Evolutionary conservation across 805 yeast species (phyloP).

Genomic region (Ogataea dorogensis): DNA sequence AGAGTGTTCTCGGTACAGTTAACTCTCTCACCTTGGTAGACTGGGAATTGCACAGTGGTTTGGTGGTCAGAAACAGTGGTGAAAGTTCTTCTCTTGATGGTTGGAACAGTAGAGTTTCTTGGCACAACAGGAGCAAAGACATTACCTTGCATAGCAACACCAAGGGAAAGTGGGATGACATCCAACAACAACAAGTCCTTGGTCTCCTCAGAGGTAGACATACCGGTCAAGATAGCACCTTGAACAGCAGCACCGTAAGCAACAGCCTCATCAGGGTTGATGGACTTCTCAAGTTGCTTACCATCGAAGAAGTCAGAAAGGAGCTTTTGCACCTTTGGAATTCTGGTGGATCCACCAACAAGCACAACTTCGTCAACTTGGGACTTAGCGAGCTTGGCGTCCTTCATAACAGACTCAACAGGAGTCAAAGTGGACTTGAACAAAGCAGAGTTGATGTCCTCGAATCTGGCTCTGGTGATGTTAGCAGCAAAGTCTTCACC

Average conservation of each 20-base stretch:
- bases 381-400: constrained; percentile 80
- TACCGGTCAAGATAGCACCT: constrained; percentile 97
- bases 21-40: constrained; percentile 99
- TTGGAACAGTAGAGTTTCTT: constrained; percentile 99
- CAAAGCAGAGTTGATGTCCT: constrained; percentile 90
- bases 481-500: constrained; percentile 97
- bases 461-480: constrained; percentile 95
- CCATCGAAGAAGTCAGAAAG: constrained; percentile 95
- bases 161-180: constrained; percentile 97
- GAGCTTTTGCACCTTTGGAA: constrained; percentile 95
- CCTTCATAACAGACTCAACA: constrained; percentile 92
- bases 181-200: constrained; percentile 93
- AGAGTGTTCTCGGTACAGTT: constrained; percentile 96
- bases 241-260: constrained; percentile 99
- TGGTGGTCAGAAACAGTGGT: constrained; percentile 98
- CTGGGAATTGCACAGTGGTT: constrained; percentile 98
- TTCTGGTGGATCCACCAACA: constrained; percentile 99
- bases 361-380: constrained; percentile 91
- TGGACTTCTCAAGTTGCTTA: constrained; percentile 93
- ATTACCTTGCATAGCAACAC: constrained; percentile 99
- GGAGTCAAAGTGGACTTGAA: constrained; percentile 94
- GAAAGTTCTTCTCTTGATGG: constrained; percentile 98
- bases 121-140: constrained; percentile 98
- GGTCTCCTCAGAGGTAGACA: constrained; percentile 85
- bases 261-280: constrained; percentile 99